Conservation (phyloP, 148 eudicot genomes). For the Chenopodium album region DNA sequence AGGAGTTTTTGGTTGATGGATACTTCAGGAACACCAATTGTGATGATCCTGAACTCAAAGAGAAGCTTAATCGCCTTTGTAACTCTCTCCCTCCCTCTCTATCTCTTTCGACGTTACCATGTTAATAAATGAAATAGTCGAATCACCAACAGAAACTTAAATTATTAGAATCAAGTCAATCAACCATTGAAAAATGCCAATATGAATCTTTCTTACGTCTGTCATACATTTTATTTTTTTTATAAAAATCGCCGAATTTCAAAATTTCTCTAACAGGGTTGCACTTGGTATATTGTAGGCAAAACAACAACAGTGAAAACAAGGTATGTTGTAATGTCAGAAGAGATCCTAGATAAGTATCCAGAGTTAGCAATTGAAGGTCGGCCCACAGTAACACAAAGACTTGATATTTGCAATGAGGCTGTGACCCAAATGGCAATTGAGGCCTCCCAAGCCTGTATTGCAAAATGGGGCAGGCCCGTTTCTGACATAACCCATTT, state of each 20-base stretch:
- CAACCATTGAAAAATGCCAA: too few relatives aligned
- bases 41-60: constrained; percentile 82
- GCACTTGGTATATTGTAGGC: constrained; percentile 42
- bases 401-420: constrained; percentile 84
- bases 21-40: constrained; percentile 92
- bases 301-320: constrained; percentile 95
- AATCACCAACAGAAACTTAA: too few relatives aligned
- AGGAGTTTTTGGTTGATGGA: constrained; percentile 88
- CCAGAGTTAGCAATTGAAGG: constrained; percentile 94
- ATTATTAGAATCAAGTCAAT: too few relatives aligned
- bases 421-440: constrained; percentile 94
- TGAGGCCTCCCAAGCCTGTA: constrained; percentile 79
- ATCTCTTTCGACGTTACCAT: not conserved
- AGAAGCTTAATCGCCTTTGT: constrained; percentile 88
- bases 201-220: too few relatives aligned
- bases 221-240: too few relatives aligned
- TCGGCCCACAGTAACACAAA: constrained; percentile 71
- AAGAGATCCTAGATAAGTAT: constrained; percentile 75
- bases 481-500: constrained; percentile 81
- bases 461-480: constrained; percentile 74
- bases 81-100: constrained; percentile 15
- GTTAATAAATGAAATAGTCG: too few relatives aligned
- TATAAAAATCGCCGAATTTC: too few relatives aligned
- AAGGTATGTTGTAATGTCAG: constrained; percentile 94
- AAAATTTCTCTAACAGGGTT: not conserved